Evolutionary conservation across 495 filamentous ascomycete species (phyloP).

Genomic region (Friedmanniomyces simplex): DNA sequence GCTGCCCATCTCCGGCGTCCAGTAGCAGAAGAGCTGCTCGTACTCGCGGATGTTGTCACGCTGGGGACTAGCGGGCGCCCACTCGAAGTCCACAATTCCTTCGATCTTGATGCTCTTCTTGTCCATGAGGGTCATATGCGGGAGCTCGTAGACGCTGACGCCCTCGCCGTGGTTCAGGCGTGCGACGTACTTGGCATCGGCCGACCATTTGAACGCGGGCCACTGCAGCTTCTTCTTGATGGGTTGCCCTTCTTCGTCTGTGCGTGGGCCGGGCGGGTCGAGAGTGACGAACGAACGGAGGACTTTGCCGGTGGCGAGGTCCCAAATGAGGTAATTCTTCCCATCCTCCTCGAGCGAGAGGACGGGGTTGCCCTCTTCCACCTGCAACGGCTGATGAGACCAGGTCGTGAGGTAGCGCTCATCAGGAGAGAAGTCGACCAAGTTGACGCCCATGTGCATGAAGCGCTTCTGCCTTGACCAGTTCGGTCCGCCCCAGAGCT

Average conservation of each 20-base stretch:
- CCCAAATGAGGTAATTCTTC: slow-evolving; percentile 99
- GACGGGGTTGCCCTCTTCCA: slow-evolving; percentile 76
- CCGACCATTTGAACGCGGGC: slow-evolving; percentile 98
- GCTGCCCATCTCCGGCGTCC: slow-evolving; percentile 96
- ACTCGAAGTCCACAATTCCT: slow-evolving; percentile 94
- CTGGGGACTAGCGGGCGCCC: slow-evolving; percentile 72
- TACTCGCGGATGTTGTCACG: slow-evolving; percentile 76
- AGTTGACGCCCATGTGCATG: slow-evolving; percentile 85
- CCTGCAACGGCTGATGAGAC: slow-evolving; percentile 83
- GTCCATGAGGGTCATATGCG: slow-evolving; percentile 80
- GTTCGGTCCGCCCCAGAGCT: slow-evolving; percentile 84
- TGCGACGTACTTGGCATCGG: slow-evolving; percentile 94
- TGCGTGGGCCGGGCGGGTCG: slow-evolving; percentile 52
- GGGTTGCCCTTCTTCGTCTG: slow-evolving; percentile 55
- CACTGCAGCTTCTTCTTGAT: slow-evolving; percentile 85
- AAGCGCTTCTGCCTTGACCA: slow-evolving; percentile 90
- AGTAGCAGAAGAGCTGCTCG: slow-evolving; percentile 95
- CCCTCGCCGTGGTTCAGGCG: slow-evolving; percentile 77
- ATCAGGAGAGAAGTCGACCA: slow-evolving; percentile 87
- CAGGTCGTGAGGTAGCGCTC: slow-evolving; percentile 94
- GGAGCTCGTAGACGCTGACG: slow-evolving; percentile 89
- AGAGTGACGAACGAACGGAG: slow-evolving; percentile 85
- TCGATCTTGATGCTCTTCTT: slow-evolving; percentile 89
- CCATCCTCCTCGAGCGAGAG: slow-evolving; percentile 87
- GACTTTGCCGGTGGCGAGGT: slow-evolving; percentile 80